Evolutionary conservation across 1,284 basidiomycete species (phyloP).

Genomic region (Pascua guehoae): DNA sequence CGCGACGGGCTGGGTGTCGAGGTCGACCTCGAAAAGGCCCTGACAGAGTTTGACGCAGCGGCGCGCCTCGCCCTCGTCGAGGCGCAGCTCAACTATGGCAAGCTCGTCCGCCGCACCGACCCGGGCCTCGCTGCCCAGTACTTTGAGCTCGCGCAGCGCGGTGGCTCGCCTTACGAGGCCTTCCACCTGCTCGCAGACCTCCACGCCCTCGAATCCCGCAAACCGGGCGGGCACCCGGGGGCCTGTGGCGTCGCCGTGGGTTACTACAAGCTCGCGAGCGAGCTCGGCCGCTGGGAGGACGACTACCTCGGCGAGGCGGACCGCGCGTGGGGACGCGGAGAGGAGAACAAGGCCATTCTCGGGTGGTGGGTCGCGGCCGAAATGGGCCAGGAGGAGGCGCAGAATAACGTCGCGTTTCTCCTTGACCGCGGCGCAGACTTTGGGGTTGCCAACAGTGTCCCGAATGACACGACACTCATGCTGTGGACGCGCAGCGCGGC

Average conservation of each 20-base stretch:
- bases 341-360: constrained; percentile 60
- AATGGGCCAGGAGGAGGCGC: constrained; percentile 83
- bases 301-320: constrained; percentile 81
- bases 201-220: constrained; percentile 60
- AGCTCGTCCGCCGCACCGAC: constrained; percentile 58
- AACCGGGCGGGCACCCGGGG: constrained; percentile 35
- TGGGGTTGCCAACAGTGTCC: not conserved
- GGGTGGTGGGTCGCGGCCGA: constrained; percentile 94
- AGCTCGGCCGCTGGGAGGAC: constrained; percentile 82
- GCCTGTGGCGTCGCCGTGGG: constrained; percentile 78
- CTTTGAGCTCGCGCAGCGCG: constrained; percentile 76
- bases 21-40: constrained; percentile 54
- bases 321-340: constrained; percentile 68
- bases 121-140: constrained; percentile 60
- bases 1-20: constrained; percentile 78
- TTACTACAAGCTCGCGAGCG: constrained; percentile 79
- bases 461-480: constrained; percentile 62
- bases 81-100: constrained; percentile 84
- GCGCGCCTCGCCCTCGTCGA: constrained; percentile 82
- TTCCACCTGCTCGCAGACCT: constrained; percentile 86
- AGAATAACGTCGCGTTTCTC: constrained; percentile 92
- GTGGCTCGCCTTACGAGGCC: constrained; percentile 85
- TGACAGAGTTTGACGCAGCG: constrained; percentile 69
- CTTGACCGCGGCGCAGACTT: constrained; percentile 62
- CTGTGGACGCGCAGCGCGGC: constrained; percentile 93